Conservation (phyloP, 164 flowering plant species). For the Nymphaea thermarum region DNA sequence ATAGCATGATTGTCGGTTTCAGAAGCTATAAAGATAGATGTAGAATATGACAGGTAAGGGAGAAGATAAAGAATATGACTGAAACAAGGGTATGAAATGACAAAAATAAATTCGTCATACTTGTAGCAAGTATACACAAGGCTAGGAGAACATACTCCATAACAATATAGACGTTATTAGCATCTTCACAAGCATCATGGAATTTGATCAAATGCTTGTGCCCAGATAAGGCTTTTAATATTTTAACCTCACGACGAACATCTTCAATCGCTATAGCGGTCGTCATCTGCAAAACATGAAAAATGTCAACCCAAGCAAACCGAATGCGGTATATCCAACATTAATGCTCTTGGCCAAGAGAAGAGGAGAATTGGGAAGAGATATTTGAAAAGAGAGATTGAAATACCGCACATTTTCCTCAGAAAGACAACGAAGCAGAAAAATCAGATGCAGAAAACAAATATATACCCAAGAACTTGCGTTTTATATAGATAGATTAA, state of each 20-base stretch:
- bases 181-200: constrained; percentile 89
- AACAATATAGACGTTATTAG: constrained; percentile 71
- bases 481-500: too few species aligned
- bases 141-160: constrained; percentile 73
- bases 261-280: constrained; percentile 93
- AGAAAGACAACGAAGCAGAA: too few species aligned
- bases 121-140: not conserved
- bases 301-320: not conserved
- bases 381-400: too few species aligned
- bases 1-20: constrained; percentile 3
- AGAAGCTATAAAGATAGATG: not conserved
- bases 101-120: too few species aligned
- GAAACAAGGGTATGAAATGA: not conserved
- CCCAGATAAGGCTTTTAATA: constrained; percentile 84
- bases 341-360: not conserved
- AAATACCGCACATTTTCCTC: too few species aligned
- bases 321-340: not conserved
- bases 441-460: too few species aligned
- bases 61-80: not conserved
- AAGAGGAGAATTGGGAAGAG: too few species aligned
- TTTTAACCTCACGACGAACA: constrained; percentile 93
- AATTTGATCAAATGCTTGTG: constrained; percentile 73
- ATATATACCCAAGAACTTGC: too few species aligned
- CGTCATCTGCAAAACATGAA: constrained; percentile 66
- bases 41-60: not conserved